Evolutionary conservation across 768 basidiomycete species (phyloP).

Genomic region (Psilocybe cubensis): DNA sequence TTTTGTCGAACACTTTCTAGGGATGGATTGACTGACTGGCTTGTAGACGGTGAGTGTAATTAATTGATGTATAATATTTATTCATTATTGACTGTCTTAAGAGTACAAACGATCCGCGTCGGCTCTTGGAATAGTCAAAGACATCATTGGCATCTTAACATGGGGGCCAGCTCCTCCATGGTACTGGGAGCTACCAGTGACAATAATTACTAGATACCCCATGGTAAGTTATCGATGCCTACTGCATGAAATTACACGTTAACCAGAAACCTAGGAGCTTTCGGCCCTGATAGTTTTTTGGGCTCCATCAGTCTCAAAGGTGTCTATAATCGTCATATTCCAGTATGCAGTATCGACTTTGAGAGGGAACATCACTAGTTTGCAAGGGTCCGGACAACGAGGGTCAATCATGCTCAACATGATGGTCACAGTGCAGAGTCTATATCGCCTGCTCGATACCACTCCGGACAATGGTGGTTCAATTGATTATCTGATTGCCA

Average conservation of each 20-base stretch:
- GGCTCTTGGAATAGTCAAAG: slow-evolving; percentile 30
- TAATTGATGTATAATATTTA: not conserved
- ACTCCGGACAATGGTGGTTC: not conserved
- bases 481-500: not conserved
- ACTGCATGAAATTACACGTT: not conserved
- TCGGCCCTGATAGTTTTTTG: slow-evolving; percentile 25
- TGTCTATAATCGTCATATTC: slow-evolving; percentile 36
- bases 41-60: slow-evolving; percentile 33
- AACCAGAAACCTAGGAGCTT: slow-evolving; percentile 17
- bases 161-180: slow-evolving; percentile 36
- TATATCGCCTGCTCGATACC: not conserved
- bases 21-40: slow-evolving; percentile 35
- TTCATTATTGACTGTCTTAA: slow-evolving; percentile 15
- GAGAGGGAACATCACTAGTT: slow-evolving; percentile 15
- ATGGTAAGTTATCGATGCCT: slow-evolving; percentile 29
- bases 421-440: not conserved
- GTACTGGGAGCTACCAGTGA: slow-evolving; percentile 39
- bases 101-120: slow-evolving; percentile 39
- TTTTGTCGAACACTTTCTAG: slow-evolving; percentile 38
- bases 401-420: not conserved
- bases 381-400: slow-evolving; percentile 24
- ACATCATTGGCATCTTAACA: slow-evolving; percentile 31
- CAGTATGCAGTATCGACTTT: slow-evolving; percentile 32
- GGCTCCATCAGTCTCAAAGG: slow-evolving; percentile 28
- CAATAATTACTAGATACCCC: slow-evolving; percentile 33